phyloP scores from a whole-genome alignment of 225 moss, liverwort and hornwort genomes.

The Pleurozium schreberi region DNA sequence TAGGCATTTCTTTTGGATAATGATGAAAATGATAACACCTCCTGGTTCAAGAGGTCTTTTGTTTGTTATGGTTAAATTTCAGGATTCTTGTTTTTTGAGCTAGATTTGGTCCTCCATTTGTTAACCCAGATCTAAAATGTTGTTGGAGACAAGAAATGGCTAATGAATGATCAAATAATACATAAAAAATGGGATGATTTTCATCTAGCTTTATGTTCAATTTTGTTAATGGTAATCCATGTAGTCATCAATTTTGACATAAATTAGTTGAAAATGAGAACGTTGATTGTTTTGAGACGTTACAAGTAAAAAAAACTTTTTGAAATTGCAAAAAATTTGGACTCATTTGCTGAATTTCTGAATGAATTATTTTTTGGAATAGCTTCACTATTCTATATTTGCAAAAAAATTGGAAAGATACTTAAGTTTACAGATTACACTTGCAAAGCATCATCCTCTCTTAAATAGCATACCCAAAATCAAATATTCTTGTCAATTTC shows the following conservation, averaged over 20 bases:
- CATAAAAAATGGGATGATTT: not conserved
- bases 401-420: not conserved
- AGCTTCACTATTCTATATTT: not conserved
- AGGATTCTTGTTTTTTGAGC: not conserved
- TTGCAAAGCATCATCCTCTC: not conserved
- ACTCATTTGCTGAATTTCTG: rapidly evolving
- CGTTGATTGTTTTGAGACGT: not conserved
- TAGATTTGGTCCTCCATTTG: not conserved
- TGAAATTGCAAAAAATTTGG: not conserved
- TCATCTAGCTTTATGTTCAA: not conserved
- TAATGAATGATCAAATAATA: not conserved
- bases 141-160: not conserved
- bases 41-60: not conserved
- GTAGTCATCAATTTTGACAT: not conserved
- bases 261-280: not conserved
- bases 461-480: not conserved
- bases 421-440: not conserved
- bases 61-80: not conserved
- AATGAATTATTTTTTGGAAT: not conserved
- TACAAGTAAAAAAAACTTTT: not conserved
- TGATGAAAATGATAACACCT: not conserved
- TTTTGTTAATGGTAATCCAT: not conserved
- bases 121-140: not conserved
- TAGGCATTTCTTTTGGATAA: not conserved
- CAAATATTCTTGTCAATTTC: not conserved